phyloP scores from a whole-genome alignment of 352 stramenopile genomes.

The Lagenidium giganteum region DNA sequence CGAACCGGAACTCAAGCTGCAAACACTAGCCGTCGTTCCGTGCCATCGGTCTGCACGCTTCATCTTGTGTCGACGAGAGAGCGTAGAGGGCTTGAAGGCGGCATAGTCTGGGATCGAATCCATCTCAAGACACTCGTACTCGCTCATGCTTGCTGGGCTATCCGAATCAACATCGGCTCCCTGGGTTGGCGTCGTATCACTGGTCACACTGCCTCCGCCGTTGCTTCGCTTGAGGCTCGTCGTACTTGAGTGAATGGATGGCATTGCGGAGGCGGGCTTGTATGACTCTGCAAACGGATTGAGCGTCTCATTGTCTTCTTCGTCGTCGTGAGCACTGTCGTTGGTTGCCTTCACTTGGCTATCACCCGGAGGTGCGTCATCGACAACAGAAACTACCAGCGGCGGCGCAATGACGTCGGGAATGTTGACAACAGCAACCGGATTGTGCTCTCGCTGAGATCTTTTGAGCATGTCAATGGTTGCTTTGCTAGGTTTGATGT shows the following conservation, averaged over 20 bases:
- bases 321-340: neutral
- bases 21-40: conserved; percentile 18
- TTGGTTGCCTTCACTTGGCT: neutral
- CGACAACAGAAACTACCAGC: no score
- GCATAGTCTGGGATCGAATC: conserved; percentile 72
- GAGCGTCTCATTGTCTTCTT: conserved; percentile 51
- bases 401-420: no score
- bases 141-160: conserved; percentile 48
- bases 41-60: no score
- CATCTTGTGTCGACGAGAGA: conserved; percentile 11
- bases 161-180: conserved; percentile 18
- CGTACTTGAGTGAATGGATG: conserved; percentile 21
- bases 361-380: neutral
- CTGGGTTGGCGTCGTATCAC: no score
- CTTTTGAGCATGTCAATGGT: no score
- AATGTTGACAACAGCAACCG: no score
- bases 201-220: no score
- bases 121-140: conserved; percentile 73
- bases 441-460: no score
- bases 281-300: conserved; percentile 67
- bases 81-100: conserved; percentile 48
- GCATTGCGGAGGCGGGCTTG: conserved; percentile 27
- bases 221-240: conserved; percentile 9
- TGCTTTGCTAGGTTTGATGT: no score
- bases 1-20: conserved; percentile 17